Percentiles rank a stretch among this genome's conserved stretches.
Evolutionary conservation across 2,329 filamentous ascomycete genomes (phyloP).

Genomic region (Colletotrichum sp.): DNA sequence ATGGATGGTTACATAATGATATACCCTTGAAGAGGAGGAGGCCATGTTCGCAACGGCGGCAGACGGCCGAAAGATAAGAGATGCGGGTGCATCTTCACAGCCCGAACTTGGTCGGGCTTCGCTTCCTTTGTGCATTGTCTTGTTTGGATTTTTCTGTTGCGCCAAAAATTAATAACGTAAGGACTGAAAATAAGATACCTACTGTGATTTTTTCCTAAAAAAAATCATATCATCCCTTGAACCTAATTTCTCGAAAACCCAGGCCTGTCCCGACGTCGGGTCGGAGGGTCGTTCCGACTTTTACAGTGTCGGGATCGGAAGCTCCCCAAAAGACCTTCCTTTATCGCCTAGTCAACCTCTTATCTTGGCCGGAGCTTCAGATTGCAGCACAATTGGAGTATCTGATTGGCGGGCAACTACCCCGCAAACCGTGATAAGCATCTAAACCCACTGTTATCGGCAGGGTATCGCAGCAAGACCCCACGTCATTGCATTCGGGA

Average conservation of each 20-base stretch:
- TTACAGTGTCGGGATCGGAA: constrained; percentile 9
- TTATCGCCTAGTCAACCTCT: neutral
- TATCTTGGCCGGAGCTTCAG: neutral
- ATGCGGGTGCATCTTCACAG: neutral
- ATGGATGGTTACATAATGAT: constrained; percentile 9
- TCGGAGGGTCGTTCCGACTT: neutral
- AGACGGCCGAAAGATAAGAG: neutral
- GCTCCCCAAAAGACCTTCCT: neutral
- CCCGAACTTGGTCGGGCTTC: neutral
- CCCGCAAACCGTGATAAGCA: constrained; percentile 16
- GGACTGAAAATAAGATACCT: neutral
- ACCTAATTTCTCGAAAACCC: neutral
- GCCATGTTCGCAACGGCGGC: neutral
- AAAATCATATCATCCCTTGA: neutral
- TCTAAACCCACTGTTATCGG: neutral
- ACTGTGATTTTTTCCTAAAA: neutral
- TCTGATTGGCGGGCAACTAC: constrained; percentile 2
- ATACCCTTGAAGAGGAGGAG: constrained; percentile 15
- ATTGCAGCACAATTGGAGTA: neutral
- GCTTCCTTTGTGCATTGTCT: neutral
- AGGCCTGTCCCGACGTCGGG: neutral
- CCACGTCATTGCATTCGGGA: constrained; percentile 9
- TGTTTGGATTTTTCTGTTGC: neutral
- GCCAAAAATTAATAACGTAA: neutral
- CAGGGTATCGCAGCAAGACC: neutral